Conservation (phyloP, 371 early-diverging fungal species). For the Dipsacomyces acuminosporus region DNA sequence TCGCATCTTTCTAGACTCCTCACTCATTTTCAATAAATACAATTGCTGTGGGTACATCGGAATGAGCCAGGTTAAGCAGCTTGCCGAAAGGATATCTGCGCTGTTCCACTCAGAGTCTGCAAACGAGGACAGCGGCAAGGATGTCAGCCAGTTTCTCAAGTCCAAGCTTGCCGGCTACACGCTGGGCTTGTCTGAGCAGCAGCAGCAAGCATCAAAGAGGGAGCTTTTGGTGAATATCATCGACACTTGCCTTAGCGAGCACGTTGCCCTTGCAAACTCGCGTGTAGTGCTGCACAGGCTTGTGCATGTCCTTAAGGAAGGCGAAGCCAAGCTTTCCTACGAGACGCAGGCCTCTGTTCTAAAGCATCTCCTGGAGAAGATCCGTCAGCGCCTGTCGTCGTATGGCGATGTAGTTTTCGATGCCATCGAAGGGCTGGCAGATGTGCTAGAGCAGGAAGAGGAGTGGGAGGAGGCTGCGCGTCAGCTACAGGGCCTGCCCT, state of each 20-base stretch:
- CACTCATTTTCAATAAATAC: no score
- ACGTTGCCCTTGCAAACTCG: slow-evolving; percentile 15
- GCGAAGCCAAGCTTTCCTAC: background rate
- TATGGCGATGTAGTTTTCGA: slow-evolving; percentile 15
- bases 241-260: slow-evolving; percentile 28
- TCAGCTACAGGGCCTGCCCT: slow-evolving; percentile 28
- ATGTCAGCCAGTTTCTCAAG: slow-evolving; percentile 1
- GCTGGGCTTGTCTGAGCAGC: background rate
- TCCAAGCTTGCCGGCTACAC: slow-evolving; percentile 4
- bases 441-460: slow-evolving; percentile 5
- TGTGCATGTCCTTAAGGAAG: slow-evolving; percentile 3
- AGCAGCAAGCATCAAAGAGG: slow-evolving; percentile 2
- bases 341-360: slow-evolving; percentile 7
- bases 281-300: slow-evolving; percentile 18
- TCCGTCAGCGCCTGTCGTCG: slow-evolving; percentile 29
- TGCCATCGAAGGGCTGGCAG: slow-evolving; percentile 13
- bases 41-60: background rate
- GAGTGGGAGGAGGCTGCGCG: slow-evolving; percentile 32
- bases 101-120: slow-evolving; percentile 14
- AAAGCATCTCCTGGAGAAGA: slow-evolving; percentile 13
- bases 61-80: slow-evolving; percentile 5
- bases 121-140: background rate
- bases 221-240: slow-evolving; percentile 9
- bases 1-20: no score
- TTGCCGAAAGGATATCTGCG: slow-evolving; percentile 10